Evolutionary conservation across 257 asterid genomes (phyloP).

Genomic region (Galeopsis tetrahit): DNA sequence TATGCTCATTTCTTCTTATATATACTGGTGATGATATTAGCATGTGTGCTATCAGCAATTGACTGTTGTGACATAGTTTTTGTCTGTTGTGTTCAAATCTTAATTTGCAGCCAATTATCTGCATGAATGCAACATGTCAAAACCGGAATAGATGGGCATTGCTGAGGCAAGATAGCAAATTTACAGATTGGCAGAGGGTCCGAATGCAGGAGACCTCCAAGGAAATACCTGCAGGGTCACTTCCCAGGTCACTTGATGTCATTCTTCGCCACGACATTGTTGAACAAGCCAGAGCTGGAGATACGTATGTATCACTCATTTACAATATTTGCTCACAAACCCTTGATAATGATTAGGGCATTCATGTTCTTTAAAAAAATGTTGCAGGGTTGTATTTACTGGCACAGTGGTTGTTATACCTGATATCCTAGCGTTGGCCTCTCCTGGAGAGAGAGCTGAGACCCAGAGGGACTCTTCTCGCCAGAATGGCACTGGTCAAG

Average conservation of each 20-base stretch:
- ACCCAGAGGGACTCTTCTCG: slow-evolving; percentile 83
- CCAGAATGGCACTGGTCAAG: slow-evolving; percentile 73
- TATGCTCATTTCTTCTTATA: neutral
- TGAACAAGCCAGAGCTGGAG: slow-evolving; percentile 98
- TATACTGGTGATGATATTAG: slow-evolving; percentile 1
- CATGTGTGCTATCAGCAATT: neutral
- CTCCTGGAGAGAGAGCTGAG: slow-evolving; percentile 97
- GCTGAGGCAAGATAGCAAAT: slow-evolving; percentile 96
- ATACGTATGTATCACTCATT: slow-evolving; percentile 59
- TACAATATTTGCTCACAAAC: neutral
- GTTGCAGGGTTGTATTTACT: slow-evolving; percentile 86
- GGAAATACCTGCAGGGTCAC: slow-evolving; percentile 98
- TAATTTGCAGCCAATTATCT: slow-evolving; percentile 79
- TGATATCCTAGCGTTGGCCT: slow-evolving; percentile 84
- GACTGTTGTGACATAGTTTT: neutral
- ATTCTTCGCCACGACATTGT: slow-evolving; percentile 93
- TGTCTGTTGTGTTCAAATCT: slow-evolving; percentile 4
- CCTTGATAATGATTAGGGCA: neutral
- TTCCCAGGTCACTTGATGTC: slow-evolving; percentile 96
- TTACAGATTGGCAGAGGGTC: slow-evolving; percentile 99
- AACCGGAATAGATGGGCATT: slow-evolving; percentile 87
- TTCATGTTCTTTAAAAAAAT: slow-evolving; percentile 14
- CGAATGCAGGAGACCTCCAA: slow-evolving; percentile 95
- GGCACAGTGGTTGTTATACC: slow-evolving; percentile 95
- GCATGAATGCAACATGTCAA: slow-evolving; percentile 91